These are phyloP conservation scores for Lagerstroemia speciosa DNA, from an alignment of 345 rosid genomes.

Conservation along the genomic window DNA sequence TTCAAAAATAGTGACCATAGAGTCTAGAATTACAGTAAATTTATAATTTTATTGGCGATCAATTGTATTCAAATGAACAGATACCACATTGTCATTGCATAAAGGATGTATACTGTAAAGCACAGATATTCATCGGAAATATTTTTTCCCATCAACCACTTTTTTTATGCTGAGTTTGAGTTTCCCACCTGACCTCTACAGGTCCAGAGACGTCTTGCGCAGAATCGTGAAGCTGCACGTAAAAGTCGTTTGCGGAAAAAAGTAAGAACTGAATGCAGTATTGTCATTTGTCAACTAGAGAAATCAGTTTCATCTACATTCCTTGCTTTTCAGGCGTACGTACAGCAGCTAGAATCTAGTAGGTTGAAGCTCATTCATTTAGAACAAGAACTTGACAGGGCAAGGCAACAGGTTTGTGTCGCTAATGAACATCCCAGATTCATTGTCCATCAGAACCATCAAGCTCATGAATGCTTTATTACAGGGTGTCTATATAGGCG, in stretches of 20 bases:
- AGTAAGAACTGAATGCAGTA: constrained; percentile 20
- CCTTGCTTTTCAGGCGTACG: constrained; percentile 31
- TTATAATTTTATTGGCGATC: no score
- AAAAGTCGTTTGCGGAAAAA: constrained; percentile 93
- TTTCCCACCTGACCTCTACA: constrained; percentile 14
- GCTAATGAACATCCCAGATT: not conserved
- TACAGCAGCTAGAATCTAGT: constrained; percentile 43
- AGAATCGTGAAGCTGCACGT: constrained; percentile 99
- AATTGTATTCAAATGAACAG: no score
- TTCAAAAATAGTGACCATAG: no score
- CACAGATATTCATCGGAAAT: not conserved
- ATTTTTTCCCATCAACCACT: not conserved
- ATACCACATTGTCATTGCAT: no score
- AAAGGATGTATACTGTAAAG: not conserved
- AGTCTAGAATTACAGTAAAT: no score
- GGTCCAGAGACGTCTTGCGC: constrained; percentile 95
- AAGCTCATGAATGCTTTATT: not conserved
- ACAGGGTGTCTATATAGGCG: constrained; percentile 4
- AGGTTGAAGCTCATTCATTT: constrained; percentile 32
- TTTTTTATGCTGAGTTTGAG: constrained; percentile 6
- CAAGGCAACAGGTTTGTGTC: constrained; percentile 25
- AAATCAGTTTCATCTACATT: constrained; percentile 1
- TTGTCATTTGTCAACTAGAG: not conserved
- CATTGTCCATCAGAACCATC: not conserved
- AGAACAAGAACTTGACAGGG: constrained; percentile 39